Evolutionary conservation across 306 rosid genomes (phyloP), one percentile per base, ranked within the genome.

Genomic region (Herpetospermum pedunculosum): DNA sequence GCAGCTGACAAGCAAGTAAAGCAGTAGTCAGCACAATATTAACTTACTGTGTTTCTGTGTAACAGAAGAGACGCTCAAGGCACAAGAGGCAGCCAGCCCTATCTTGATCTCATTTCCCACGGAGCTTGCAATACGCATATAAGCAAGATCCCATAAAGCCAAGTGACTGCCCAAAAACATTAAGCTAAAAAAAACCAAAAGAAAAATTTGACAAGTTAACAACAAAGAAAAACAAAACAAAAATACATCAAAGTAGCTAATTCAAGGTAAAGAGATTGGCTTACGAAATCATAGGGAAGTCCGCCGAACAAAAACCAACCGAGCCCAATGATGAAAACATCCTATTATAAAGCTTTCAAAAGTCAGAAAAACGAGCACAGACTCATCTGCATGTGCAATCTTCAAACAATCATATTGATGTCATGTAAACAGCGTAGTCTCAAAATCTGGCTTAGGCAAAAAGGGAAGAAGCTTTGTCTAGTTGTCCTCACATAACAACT

Each of bases 81-180:
- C 43, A 30, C 19, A 62, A 3, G 9, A 62, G 67, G 48, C 28
- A n/a, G n/a, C 37, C 21, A n/a, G n/a, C n/a, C n/a, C 0, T 38
- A 43, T 34, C 58, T 75, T 75, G 34, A 48, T 37, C 58, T 84
- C 80, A 92, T 53, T 80, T 81, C 77, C 88, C 93, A 75, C 53
- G 83, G 69, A 88, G 75, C 78, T 92, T 88, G 74, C 80, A 87
- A 58, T 67, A 87, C 32, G 98, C 92, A 80, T 92, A 88, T 49
- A 88, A 75, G 78, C 87, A 79, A 23, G 96, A 88, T 6, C 98
- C 98, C 34, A 90, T 23, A 75, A 90, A 87, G 71, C 96, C 86
- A 76, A 88, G 80, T 57, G 85, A 76, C 77, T 90, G 96, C 30
- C 97, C 92, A 34, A 86, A 79, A 72, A 92, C 80, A 77, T 92